Evolutionary conservation across 1,139 yeast species (phyloP).

Genomic region (Wickerhamomyces sp.): DNA sequence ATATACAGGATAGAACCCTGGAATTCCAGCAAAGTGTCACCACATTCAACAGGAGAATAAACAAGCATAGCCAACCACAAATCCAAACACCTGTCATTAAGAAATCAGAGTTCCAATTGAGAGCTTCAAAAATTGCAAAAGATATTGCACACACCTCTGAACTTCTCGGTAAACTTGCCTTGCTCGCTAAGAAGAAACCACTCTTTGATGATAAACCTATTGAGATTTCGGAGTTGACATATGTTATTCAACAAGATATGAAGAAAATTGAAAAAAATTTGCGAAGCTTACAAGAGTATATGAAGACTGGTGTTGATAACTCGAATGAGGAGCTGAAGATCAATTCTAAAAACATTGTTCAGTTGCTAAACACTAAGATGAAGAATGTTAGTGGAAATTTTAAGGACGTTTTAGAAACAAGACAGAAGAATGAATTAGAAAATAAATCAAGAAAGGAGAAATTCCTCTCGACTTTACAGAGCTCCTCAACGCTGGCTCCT

Average conservation of each 20-base stretch:
- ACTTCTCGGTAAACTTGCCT: constrained; percentile 73
- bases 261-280: constrained; percentile 78
- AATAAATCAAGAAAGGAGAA: constrained; percentile 82
- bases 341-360: constrained; percentile 85
- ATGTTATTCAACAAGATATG: constrained; percentile 89
- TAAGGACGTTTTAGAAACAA: constrained; percentile 76
- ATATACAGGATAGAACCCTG: constrained; percentile 70
- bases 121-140: constrained; percentile 81
- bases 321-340: constrained; percentile 32
- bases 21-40: constrained; percentile 85
- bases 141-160: constrained; percentile 90
- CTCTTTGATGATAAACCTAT: constrained; percentile 91
- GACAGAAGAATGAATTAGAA: constrained; percentile 81
- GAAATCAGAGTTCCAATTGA: constrained; percentile 68
- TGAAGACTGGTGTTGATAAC: constrained; percentile 38
- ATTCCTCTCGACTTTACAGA: constrained; percentile 52
- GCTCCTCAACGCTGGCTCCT: constrained; percentile 12
- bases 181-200: constrained; percentile 86
- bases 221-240: constrained; percentile 89
- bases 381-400: constrained; percentile 91
- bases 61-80: constrained; percentile 31
- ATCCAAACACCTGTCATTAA: constrained; percentile 24
- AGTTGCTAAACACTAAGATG: constrained; percentile 79
- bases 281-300: constrained; percentile 55
- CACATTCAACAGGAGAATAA: constrained; percentile 53